Conservation (phyloP, 179 eudicot species). For the Amaranthus tricolor region DNA sequence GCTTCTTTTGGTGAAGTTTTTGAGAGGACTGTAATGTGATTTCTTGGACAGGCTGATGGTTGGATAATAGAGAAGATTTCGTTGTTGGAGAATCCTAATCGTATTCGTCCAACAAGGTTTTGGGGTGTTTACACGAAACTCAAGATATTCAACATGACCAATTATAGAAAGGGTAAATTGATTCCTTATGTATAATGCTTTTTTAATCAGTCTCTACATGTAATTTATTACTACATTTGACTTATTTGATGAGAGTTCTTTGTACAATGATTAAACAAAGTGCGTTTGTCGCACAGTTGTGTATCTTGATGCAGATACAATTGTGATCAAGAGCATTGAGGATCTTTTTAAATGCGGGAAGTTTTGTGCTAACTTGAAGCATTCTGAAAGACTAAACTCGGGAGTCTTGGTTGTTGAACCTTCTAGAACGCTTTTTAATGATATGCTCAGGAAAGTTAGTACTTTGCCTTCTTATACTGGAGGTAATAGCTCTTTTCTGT, state of each 20-base stretch:
- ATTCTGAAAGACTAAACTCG: constrained; percentile 94
- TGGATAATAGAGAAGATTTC: constrained; percentile 88
- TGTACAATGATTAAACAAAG: not conserved
- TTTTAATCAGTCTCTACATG: not conserved
- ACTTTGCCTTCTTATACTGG: constrained; percentile 89
- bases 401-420: constrained; percentile 98
- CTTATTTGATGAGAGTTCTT: not conserved
- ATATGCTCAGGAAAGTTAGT: constrained; percentile 82
- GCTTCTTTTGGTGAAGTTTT: constrained; percentile 41
- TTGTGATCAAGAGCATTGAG: constrained; percentile 83
- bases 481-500: constrained; percentile 43
- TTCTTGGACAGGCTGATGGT: constrained; percentile 81
- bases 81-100: constrained; percentile 84
- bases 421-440: constrained; percentile 68
- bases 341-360: constrained; percentile 87
- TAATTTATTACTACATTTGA: not conserved
- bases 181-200: not conserved
- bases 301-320: constrained; percentile 99
- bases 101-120: constrained; percentile 81
- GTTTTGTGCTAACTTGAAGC: constrained; percentile 97
- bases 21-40: constrained; percentile 34
- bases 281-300: constrained; percentile 59
- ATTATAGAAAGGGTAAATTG: constrained; percentile 72
- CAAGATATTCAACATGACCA: constrained; percentile 93
- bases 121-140: constrained; percentile 99